These are phyloP conservation scores for Xylariales sp. DNA, from an alignment of 2,329 filamentous ascomycete species.

Conservation along the genomic window DNA sequence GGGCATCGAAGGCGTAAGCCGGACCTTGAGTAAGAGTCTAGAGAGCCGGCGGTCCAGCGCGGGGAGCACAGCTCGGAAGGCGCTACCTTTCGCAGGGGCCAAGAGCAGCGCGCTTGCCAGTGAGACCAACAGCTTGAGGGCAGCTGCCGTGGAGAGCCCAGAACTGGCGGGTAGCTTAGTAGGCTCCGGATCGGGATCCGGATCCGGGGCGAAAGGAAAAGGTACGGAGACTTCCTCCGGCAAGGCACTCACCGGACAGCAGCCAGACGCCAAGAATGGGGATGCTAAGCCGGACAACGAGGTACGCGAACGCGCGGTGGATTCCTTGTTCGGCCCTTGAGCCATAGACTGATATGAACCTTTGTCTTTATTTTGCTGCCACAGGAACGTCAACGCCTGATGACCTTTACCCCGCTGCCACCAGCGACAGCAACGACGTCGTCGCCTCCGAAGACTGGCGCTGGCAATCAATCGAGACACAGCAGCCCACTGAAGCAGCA, in stretches of 20 bases:
- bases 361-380: not conserved
- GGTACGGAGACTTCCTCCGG: constrained; percentile 8
- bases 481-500: constrained; percentile 14
- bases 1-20: constrained; percentile 69
- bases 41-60: constrained; percentile 89
- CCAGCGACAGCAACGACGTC: not conserved
- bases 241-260: constrained; percentile 12
- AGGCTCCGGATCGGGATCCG: not conserved
- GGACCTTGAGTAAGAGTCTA: constrained; percentile 79
- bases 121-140: constrained; percentile 55
- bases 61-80: constrained; percentile 65
- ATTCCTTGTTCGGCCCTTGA: constrained; percentile 47
- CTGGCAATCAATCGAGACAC: not conserved
- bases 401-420: constrained; percentile 4
- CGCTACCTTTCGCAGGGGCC: constrained; percentile 49
- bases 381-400: constrained; percentile 7
- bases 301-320: constrained; percentile 47
- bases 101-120: constrained; percentile 51
- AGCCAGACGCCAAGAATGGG: constrained; percentile 18
- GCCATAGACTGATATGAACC: constrained; percentile 6
- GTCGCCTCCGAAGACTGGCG: not conserved
- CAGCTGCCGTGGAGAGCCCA: constrained; percentile 32
- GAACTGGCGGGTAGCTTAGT: constrained; percentile 4
- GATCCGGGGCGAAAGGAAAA: constrained; percentile 8
- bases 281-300: constrained; percentile 27